phyloP scores from a whole-genome alignment of 2,329 filamentous ascomycete species.

The Parafenestella ontariensis region DNA sequence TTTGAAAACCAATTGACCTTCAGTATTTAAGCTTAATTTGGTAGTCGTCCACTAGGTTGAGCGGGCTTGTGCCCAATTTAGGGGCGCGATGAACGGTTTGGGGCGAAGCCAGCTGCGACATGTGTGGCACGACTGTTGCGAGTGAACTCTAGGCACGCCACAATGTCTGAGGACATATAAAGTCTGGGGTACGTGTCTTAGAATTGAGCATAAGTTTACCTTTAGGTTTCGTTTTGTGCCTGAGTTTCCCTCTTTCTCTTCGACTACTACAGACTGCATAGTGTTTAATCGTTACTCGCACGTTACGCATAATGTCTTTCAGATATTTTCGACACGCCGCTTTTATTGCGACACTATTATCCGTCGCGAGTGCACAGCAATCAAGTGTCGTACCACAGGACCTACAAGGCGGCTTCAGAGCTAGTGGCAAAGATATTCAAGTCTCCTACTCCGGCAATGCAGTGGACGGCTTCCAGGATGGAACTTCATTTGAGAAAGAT shows the following conservation, averaged over 20 bases:
- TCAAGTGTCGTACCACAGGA: conserved; percentile 23
- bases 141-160: background rate
- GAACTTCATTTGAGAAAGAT: conserved; percentile 33
- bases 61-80: conserved; percentile 8
- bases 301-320: conserved; percentile 16
- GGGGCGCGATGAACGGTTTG: conserved; percentile 16
- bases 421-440: conserved; percentile 31
- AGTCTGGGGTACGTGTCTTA: conserved; percentile 14
- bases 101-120: conserved; percentile 16
- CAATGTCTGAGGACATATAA: conserved; percentile 17
- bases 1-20: conserved; percentile 14
- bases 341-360: conserved; percentile 5
- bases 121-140: conserved; percentile 8
- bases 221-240: conserved; percentile 4
- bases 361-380: conserved; percentile 14
- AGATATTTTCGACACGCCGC: conserved; percentile 9
- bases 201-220: conserved; percentile 3
- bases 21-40: conserved; percentile 12
- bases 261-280: background rate
- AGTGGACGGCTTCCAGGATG: conserved; percentile 37
- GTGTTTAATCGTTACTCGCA: conserved; percentile 9
- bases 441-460: conserved; percentile 37
- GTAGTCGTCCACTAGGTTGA: conserved; percentile 3
- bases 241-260: background rate
- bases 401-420: conserved; percentile 26